Conservation (phyloP, 2,329 filamentous ascomycete species). For the Aspergillus ruber region DNA sequence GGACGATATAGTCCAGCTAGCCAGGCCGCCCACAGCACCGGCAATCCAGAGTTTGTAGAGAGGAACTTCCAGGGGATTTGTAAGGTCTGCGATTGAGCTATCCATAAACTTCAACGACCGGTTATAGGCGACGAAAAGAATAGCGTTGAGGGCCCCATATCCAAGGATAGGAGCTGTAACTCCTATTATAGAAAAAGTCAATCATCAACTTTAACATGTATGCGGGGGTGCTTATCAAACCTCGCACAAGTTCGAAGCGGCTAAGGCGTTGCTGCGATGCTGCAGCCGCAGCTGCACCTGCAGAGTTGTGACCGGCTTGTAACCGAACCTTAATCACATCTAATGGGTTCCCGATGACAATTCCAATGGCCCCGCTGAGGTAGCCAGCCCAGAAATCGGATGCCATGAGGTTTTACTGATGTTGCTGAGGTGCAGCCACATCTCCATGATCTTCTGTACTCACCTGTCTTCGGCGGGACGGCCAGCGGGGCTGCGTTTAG, state of each 20-base stretch:
- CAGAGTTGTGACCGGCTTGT: conserved; percentile 54
- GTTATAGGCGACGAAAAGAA: conserved; percentile 88
- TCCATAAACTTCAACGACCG: conserved; percentile 62
- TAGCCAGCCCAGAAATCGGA: conserved; percentile 94
- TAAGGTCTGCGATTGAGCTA: conserved; percentile 37
- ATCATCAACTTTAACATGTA: background rate
- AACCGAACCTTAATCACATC: conserved; percentile 73
- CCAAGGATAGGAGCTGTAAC: conserved; percentile 79
- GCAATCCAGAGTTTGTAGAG: conserved; percentile 69
- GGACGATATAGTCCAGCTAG: conserved; percentile 77
- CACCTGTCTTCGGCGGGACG: background rate
- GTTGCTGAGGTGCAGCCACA: background rate
- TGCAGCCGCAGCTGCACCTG: conserved; percentile 11
- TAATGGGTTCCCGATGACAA: conserved; percentile 82
- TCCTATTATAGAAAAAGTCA: conserved; percentile 41
- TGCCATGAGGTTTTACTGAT: conserved; percentile 52
- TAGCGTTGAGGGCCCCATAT: conserved; percentile 83
- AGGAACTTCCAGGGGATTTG: conserved; percentile 39
- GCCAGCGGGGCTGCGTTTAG: background rate
- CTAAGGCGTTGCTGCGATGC: conserved; percentile 16
- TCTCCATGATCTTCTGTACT: background rate
- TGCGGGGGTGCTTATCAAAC: conserved; percentile 14
- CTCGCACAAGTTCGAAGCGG: conserved; percentile 36
- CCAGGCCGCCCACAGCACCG: conserved; percentile 73
- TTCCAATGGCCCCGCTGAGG: conserved; percentile 75